Evolutionary conservation across 2,329 filamentous ascomycete genomes (phyloP).

Genomic region (Diaporthe caulivora): DNA sequence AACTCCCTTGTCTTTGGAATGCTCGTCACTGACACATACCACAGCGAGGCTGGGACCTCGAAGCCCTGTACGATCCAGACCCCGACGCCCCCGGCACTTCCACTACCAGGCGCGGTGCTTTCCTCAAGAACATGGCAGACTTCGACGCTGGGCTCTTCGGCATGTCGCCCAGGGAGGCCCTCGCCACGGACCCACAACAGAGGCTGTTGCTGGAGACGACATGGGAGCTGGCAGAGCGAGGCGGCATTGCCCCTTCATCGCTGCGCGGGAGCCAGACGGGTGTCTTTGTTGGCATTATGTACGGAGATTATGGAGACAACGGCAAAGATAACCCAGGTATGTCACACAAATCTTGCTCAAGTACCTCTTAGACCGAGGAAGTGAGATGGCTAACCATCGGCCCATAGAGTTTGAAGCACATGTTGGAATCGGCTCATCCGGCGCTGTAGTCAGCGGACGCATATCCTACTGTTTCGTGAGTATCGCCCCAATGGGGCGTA

Average conservation of each 20-base stretch:
- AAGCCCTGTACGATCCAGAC: conserved; percentile 26
- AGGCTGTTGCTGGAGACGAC: conserved; percentile 42
- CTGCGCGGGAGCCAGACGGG: conserved; percentile 44
- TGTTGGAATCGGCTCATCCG: conserved; percentile 15
- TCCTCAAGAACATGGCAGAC: conserved; percentile 29
- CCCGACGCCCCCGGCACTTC: conserved; percentile 40
- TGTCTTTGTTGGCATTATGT: conserved; percentile 46
- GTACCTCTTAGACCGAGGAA: too few species aligned
- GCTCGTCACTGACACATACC: not conserved
- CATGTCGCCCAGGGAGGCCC: conserved; percentile 43
- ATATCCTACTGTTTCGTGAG: conserved; percentile 24
- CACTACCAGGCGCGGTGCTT: conserved; percentile 3
- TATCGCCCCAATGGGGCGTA: not conserved
- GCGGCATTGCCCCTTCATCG: conserved; percentile 41
- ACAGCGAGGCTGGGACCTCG: conserved; percentile 23
- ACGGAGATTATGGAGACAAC: conserved; percentile 43
- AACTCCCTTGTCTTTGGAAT: too few species aligned
- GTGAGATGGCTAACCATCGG: not conserved
- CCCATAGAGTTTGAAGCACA: conserved; percentile 16
- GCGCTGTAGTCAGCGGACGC: conserved; percentile 14
- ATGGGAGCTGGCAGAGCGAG: conserved; percentile 42
- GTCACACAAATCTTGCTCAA: rapidly evolving
- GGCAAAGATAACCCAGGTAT: conserved; percentile 7
- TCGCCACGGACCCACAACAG: conserved; percentile 39
- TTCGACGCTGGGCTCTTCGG: conserved; percentile 47